These are phyloP conservation scores for Leccinum pellstonianum DNA, from an alignment of 768 basidiomycete species.

Conservation along the genomic window DNA sequence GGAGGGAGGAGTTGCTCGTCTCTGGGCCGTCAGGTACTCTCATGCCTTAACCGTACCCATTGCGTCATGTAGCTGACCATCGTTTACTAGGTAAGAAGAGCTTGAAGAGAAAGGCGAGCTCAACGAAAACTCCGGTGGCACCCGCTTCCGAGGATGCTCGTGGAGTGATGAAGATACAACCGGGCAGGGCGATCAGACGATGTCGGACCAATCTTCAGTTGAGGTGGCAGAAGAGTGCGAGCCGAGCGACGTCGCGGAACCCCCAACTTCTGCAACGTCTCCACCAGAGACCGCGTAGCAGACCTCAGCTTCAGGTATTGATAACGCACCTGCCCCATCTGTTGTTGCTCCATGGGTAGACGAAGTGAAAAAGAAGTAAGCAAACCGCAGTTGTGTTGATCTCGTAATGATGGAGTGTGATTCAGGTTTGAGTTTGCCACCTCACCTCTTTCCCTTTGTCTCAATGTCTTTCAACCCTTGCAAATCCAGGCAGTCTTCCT, in stretches of 20 bases:
- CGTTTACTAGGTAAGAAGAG: slow-evolving; percentile 18
- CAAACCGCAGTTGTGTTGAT: not conserved
- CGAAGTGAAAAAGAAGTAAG: slow-evolving; percentile 28
- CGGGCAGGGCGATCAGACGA: slow-evolving; percentile 9
- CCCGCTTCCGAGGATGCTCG: slow-evolving; percentile 11
- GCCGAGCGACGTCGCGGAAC: slow-evolving; percentile 3
- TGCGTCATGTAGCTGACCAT: slow-evolving; percentile 2
- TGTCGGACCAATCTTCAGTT: slow-evolving; percentile 2
- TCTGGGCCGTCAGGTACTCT: slow-evolving; percentile 59
- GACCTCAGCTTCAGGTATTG: slow-evolving; percentile 10
- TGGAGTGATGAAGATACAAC: slow-evolving; percentile 17
- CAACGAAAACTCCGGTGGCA: slow-evolving; percentile 6
- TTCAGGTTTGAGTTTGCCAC: slow-evolving; percentile 41
- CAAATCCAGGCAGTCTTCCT: slow-evolving; percentile 36
- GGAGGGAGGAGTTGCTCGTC: slow-evolving; percentile 49
- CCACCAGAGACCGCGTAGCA: slow-evolving; percentile 6
- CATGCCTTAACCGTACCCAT: not conserved
- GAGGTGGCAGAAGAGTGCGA: not conserved
- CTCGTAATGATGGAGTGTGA: slow-evolving; percentile 6
- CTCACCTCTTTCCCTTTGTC: slow-evolving; percentile 44
- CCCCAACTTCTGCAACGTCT: not conserved
- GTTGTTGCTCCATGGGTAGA: slow-evolving; percentile 11
- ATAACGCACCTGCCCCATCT: slow-evolving; percentile 7
- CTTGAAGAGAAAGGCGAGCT: slow-evolving; percentile 19
- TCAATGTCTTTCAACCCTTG: slow-evolving; percentile 23